Evolutionary conservation across 805 yeast species (phyloP).

Genomic region (Teunomyces kruisii): DNA sequence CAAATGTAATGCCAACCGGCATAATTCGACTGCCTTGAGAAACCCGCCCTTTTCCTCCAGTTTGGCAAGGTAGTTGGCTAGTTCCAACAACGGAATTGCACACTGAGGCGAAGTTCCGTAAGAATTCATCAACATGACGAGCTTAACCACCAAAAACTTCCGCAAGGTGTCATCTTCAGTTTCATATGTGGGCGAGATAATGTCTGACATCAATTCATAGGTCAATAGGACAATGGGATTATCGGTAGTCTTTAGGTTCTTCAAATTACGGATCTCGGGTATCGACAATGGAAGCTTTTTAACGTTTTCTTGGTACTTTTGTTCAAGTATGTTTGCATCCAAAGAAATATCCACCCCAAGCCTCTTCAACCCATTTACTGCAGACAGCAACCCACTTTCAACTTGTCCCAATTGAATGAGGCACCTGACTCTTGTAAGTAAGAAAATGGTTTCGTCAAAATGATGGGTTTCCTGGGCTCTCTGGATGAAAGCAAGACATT

Average conservation of each 20-base stretch:
- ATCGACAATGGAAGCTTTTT: slow-evolving; percentile 39
- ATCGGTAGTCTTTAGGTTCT: slow-evolving; percentile 17
- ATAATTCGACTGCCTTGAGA: slow-evolving; percentile 40
- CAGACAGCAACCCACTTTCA: slow-evolving; percentile 33
- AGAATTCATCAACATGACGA: slow-evolving; percentile 34
- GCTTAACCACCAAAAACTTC: slow-evolving; percentile 29
- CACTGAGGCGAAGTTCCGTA: slow-evolving; percentile 42
- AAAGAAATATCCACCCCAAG: slow-evolving; percentile 34
- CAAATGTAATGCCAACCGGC: slow-evolving; percentile 38
- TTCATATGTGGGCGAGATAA: slow-evolving; percentile 34
- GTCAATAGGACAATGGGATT: slow-evolving; percentile 28
- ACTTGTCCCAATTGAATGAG: slow-evolving; percentile 27
- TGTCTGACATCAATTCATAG: slow-evolving; percentile 41
- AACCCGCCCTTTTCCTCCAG: slow-evolving; percentile 28
- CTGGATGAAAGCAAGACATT: slow-evolving; percentile 36
- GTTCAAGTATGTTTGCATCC: slow-evolving; percentile 23
- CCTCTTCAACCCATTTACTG: slow-evolving; percentile 32
- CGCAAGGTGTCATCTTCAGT: slow-evolving; percentile 25
- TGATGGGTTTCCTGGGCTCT: slow-evolving; percentile 28
- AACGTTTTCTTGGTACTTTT: slow-evolving; percentile 18
- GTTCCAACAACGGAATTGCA: slow-evolving; percentile 38
- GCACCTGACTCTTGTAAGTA: slow-evolving; percentile 38
- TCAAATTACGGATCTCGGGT: slow-evolving; percentile 35
- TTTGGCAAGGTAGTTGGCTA: slow-evolving; percentile 33
- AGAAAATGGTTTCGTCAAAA: slow-evolving; percentile 34